A percentile compares a stretch with the other conserved stretches of the same genome.
Conservation (phyloP, 495 filamentous ascomycete species). For the Aspergillus kassunensis region DNA sequence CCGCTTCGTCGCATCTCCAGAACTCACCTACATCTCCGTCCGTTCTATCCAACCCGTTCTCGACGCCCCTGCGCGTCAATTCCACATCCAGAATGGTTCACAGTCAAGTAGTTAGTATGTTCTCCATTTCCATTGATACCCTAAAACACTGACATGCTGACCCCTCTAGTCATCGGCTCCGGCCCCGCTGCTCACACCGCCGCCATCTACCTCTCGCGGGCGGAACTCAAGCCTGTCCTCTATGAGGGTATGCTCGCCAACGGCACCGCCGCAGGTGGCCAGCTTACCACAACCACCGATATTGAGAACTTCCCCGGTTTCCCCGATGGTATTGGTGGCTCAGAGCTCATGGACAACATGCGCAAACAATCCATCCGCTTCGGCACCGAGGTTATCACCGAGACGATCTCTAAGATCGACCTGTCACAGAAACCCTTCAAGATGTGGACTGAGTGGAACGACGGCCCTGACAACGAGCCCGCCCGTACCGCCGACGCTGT, state of each 20-base stretch:
- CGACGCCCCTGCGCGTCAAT: slow-evolving; percentile 44
- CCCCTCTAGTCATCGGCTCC: slow-evolving; percentile 70
- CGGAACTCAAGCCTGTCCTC: slow-evolving; percentile 81
- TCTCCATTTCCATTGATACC: too few species aligned
- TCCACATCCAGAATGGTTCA: slow-evolving; percentile 61
- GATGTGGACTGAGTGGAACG: slow-evolving; percentile 84
- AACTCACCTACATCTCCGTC: slow-evolving; percentile 44
- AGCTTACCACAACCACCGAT: slow-evolving; percentile 96
- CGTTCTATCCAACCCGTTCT: slow-evolving; percentile 30
- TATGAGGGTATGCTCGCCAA: slow-evolving; percentile 98
- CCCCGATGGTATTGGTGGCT: slow-evolving; percentile 78
- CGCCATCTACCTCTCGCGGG: slow-evolving; percentile 90
- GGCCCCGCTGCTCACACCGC: slow-evolving; percentile 97
- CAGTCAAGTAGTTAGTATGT: slow-evolving; percentile 74
- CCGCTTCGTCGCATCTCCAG: slow-evolving; percentile 61
- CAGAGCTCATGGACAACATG: slow-evolving; percentile 92
- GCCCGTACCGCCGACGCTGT: slow-evolving; percentile 80
- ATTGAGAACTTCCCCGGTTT: slow-evolving; percentile 98
- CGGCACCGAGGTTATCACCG: slow-evolving; percentile 85
- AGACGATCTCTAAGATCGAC: slow-evolving; percentile 89
- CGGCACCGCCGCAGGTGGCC: slow-evolving; percentile 91
- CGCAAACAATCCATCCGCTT: slow-evolving; percentile 84
- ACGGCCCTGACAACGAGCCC: slow-evolving; percentile 56
- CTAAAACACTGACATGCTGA: slow-evolving; percentile 20
- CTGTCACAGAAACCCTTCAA: slow-evolving; percentile 82